Evolutionary conservation across 352 stramenopile species (phyloP), one percentile per base, ranked within the genome.

Genomic region (Phytophthora niederhauseri): DNA sequence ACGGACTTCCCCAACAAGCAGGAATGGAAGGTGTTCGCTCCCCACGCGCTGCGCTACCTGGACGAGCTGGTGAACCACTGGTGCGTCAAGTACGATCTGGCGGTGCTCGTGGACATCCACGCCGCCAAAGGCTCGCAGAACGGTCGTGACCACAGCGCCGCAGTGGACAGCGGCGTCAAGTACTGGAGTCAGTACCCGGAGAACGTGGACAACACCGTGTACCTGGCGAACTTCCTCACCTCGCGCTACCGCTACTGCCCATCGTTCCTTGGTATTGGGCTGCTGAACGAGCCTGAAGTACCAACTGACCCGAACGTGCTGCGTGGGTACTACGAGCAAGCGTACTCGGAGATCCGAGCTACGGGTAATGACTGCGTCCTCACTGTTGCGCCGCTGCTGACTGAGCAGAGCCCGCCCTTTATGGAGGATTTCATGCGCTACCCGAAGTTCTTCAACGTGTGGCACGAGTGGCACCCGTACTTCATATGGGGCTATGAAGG

Each of bases 381-480:
- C 38, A 87, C 66, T 12, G 68, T 93, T 19, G 65, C 77, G 22
- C 86, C 88, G 1, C 46, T 91, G 46, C 61, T 94, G 57, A 89
- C 71, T 30, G 74, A 89, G 49, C 85, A 94, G 31, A 60, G 60
- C 8, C 79, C 84, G 0, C 76, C 79, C 11, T 66, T 67, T n/a
- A 87, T 93, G 77, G 77, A 79, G 24, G 82, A 81, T 31, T 80
- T 94, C 34, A 81, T 94, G 76, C 57, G 70, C 20, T 81, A 75
- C n/a, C 78, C 81, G 0, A 69, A 67, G 34, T 89, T 80, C 55
- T 78, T 51, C n/a, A 96, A 96, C 36, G 85, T 96, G 22, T 96
- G 89, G 89, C 78, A 92, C 67, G 89, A 96, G 57, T 96, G 87
- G 87, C 89, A 96, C 56, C 84, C 73, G 49, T 96, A 96, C 75